Conservation (phyloP, 129 eudicot genomes). For the Helichrysum umbraculigerum region DNA sequence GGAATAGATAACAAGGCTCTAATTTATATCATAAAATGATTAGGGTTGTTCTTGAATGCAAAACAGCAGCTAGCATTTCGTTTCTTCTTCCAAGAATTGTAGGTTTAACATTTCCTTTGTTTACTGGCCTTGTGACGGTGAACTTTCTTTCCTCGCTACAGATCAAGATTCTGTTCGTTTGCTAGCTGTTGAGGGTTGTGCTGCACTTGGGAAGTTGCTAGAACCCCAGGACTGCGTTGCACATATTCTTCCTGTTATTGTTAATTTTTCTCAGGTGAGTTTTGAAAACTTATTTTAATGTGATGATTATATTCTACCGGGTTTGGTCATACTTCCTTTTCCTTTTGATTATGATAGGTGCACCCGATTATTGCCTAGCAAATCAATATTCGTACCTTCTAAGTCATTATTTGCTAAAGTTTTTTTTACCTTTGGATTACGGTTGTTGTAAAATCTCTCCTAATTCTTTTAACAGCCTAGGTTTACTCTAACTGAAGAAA, state of each 20-base stretch:
- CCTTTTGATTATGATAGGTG: constrained; percentile 3
- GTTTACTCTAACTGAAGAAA: constrained; percentile 4
- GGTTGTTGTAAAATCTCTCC: background rate
- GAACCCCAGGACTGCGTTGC: constrained; percentile 96
- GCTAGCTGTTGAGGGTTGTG: constrained; percentile 99
- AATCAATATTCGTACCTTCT: constrained; percentile 1
- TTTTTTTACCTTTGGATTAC: background rate
- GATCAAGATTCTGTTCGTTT: constrained; percentile 99
- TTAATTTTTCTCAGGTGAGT: constrained; percentile 89
- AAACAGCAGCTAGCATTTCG: constrained; percentile 10
- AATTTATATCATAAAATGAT: background rate
- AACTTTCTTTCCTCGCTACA: constrained; percentile 28
- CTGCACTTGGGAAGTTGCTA: constrained; percentile 95
- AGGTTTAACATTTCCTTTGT: constrained; percentile 1
- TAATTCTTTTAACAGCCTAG: background rate
- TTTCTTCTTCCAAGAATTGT: constrained; percentile 13
- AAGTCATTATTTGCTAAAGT: background rate
- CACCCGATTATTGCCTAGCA: background rate
- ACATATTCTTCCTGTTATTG: constrained; percentile 96
- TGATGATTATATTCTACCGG: background rate
- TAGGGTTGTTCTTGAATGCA: constrained; percentile 1
- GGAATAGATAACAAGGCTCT: background rate
- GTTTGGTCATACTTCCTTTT: background rate
- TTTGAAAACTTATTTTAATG: background rate
- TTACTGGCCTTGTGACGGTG: constrained; percentile 16